phyloP scores from a whole-genome alignment of 106 monocot genomes.

The Triglochin maritima region DNA sequence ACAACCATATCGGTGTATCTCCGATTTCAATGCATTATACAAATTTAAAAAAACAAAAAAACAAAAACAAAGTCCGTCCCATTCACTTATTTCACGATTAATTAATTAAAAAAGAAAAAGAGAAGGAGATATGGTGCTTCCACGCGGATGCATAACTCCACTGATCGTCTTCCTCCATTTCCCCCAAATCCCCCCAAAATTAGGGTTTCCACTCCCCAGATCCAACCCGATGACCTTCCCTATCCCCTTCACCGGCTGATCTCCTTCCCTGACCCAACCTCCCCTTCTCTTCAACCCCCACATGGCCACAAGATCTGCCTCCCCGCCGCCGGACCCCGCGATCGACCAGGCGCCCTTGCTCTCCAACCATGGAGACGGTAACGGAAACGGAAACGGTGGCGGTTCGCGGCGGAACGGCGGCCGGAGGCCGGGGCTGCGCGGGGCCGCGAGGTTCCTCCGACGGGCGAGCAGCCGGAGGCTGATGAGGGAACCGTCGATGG shows the following conservation, averaged over 20 bases:
- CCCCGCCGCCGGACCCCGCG: neutral
- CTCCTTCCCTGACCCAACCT: no score
- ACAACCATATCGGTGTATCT: no score
- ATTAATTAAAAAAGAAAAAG: no score
- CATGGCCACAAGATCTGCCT: slow-evolving; percentile 9
- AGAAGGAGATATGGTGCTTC: no score
- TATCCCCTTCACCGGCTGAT: no score
- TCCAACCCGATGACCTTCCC: neutral
- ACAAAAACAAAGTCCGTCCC: no score
- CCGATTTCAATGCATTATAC: no score
- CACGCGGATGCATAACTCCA: neutral
- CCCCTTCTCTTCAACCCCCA: neutral
- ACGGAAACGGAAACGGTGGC: neutral
- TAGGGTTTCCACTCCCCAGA: slow-evolving; percentile 1
- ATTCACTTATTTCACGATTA: no score
- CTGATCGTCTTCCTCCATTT: neutral
- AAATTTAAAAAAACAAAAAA: no score
- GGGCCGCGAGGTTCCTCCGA: slow-evolving; percentile 16
- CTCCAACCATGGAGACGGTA: slow-evolving; percentile 6
- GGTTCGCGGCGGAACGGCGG: neutral
- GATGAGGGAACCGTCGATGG: slow-evolving; percentile 24
- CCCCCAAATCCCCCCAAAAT: neutral
- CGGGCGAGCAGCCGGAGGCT: slow-evolving; percentile 14
- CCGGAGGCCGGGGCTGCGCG: slow-evolving; percentile 7
- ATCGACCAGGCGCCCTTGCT: slow-evolving; percentile 10